phyloP scores from a whole-genome alignment of 306 rosid genomes.

The Potentilla sterilis region DNA sequence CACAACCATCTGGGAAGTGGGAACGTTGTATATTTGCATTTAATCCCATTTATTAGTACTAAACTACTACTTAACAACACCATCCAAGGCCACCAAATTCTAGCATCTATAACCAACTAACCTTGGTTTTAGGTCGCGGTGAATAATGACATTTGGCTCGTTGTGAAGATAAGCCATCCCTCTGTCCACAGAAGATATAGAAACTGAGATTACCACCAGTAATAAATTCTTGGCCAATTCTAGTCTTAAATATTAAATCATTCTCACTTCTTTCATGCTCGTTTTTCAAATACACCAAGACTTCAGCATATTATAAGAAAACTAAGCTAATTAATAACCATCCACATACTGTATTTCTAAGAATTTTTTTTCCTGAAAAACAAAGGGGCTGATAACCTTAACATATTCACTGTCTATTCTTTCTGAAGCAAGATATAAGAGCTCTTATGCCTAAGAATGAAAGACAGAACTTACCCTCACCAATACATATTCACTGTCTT shows the following conservation, averaged over 20 bases:
- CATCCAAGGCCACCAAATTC: slow-evolving; percentile 16
- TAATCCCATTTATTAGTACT: background rate
- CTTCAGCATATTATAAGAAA: background rate
- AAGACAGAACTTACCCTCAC: background rate
- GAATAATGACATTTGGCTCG: slow-evolving; percentile 87
- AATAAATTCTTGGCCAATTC: slow-evolving; percentile 5
- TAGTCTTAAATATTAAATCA: background rate
- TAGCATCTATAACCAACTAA: slow-evolving; percentile 30
- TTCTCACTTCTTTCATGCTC: slow-evolving; percentile 3
- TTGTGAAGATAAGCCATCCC: slow-evolving; percentile 98
- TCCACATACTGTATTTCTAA: background rate
- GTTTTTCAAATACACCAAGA: background rate
- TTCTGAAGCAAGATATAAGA: background rate
- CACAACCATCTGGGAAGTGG: background rate
- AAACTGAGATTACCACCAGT: slow-evolving; percentile 29
- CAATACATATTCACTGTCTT: background rate
- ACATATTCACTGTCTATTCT: background rate
- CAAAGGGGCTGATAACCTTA: background rate
- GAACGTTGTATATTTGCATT: background rate
- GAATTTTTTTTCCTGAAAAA: background rate
- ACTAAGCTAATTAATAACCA: background rate
- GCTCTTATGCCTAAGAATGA: background rate
- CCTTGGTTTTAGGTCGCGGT: slow-evolving; percentile 95
- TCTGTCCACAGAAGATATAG: slow-evolving; percentile 44
- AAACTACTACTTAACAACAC: background rate